These are phyloP conservation scores for Cutaneotrichosporon cutaneum DNA, from an alignment of 1,284 basidiomycete species.

Conservation along the genomic window DNA sequence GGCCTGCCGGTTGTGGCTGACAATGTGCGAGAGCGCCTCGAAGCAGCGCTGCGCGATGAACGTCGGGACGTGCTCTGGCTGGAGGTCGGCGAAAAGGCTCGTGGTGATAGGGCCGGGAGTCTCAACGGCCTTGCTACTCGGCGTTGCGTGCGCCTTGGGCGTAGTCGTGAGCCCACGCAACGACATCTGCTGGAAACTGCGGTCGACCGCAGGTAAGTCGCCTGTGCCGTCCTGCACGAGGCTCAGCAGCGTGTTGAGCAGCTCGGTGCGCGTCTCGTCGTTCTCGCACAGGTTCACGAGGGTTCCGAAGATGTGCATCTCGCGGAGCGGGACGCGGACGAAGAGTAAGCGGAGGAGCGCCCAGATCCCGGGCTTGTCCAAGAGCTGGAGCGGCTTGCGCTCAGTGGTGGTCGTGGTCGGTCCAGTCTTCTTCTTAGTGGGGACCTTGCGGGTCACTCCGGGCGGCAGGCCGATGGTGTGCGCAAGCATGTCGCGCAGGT, in stretches of 20 bases:
- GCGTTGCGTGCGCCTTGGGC: slow-evolving; percentile 70
- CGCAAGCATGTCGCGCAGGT: slow-evolving; percentile 13
- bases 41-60: slow-evolving; percentile 89
- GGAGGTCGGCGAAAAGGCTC: slow-evolving; percentile 64
- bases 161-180: slow-evolving; percentile 63
- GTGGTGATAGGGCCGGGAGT: slow-evolving; percentile 53
- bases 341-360: slow-evolving; percentile 90
- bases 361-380: slow-evolving; percentile 88
- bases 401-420: slow-evolving; percentile 13
- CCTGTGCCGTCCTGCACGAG: slow-evolving; percentile 94
- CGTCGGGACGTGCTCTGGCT: slow-evolving; percentile 81
- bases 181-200: slow-evolving; percentile 89
- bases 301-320: slow-evolving; percentile 82
- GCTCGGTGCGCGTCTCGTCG: slow-evolving; percentile 80
- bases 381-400: slow-evolving; percentile 67
- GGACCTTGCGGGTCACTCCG: neutral
- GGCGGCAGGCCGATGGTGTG: slow-evolving; percentile 10
- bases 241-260: slow-evolving; percentile 87
- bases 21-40: slow-evolving; percentile 82
- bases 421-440: neutral
- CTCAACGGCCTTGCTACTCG: slow-evolving; percentile 53
- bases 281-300: slow-evolving; percentile 96
- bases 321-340: slow-evolving; percentile 82
- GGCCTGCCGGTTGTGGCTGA: slow-evolving; percentile 74
- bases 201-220: slow-evolving; percentile 87